Conservation (phyloP, 2,329 filamentous ascomycete species). For the Aspergillus tanneri region DNA sequence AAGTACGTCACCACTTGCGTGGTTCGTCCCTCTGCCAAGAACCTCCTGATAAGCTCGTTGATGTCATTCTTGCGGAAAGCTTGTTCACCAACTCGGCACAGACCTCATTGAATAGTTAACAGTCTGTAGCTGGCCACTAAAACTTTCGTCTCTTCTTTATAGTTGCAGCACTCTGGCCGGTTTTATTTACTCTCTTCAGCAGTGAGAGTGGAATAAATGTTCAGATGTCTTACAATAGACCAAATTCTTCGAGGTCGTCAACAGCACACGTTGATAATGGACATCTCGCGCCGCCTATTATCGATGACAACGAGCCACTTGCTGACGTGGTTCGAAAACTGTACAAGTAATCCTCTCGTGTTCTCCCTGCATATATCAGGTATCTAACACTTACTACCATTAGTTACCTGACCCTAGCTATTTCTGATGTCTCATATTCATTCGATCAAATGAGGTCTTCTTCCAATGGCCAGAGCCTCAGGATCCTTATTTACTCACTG, state of each 20-base stretch:
- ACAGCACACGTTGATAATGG: conserved; percentile 21
- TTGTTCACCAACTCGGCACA: background rate
- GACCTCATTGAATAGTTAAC: background rate
- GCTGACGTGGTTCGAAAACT: conserved; percentile 43
- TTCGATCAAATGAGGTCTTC: conserved; percentile 47
- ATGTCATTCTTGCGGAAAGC: background rate
- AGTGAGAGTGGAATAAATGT: too few species aligned
- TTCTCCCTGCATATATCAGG: background rate
- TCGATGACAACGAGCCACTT: conserved; percentile 42
- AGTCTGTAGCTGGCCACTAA: background rate
- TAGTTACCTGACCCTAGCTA: conserved; percentile 42
- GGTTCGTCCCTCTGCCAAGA: background rate
- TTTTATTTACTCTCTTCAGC: too few species aligned
- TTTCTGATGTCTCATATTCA: conserved; percentile 43
- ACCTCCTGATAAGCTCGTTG: background rate
- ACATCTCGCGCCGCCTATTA: conserved; percentile 40
- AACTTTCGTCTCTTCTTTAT: background rate
- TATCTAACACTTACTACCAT: conserved; percentile 8
- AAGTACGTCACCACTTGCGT: background rate
- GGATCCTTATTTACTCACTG: conserved; percentile 40
- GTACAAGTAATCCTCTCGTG: conserved; percentile 28
- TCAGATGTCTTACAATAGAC: conserved; percentile 9
- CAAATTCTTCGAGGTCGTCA: conserved; percentile 19
- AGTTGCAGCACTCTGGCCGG: too few species aligned
- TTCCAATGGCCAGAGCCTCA: conserved; percentile 38